Percentiles rank a stretch among this genome's conserved stretches.
These are phyloP conservation scores for Plasmodium gonderi DNA, from an alignment of 169 alveolate species.

Conservation along the genomic window DNA sequence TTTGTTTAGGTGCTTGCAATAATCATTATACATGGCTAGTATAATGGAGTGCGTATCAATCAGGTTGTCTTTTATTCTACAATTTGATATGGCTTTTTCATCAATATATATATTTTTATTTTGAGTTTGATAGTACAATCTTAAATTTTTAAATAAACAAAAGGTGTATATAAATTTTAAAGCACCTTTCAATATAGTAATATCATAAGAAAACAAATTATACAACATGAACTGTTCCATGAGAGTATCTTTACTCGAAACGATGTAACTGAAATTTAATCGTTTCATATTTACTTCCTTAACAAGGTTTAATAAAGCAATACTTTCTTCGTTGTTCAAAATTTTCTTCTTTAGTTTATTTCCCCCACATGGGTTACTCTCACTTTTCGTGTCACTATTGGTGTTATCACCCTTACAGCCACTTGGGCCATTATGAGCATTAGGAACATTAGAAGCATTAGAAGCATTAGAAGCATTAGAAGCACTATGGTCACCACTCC, in stretches of 20 bases:
- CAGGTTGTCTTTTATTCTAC: slow-evolving; percentile 39
- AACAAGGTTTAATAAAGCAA: background rate
- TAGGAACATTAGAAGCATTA: too few relatives aligned
- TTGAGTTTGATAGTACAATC: slow-evolving; percentile 25
- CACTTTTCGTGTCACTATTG: background rate
- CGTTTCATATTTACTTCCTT: slow-evolving; percentile 8
- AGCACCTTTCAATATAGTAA: slow-evolving; percentile 18
- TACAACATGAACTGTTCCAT: slow-evolving; percentile 56
- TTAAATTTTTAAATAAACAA: slow-evolving; percentile 52
- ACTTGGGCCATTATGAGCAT: background rate
- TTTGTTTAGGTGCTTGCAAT: background rate
- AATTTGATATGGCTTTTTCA: slow-evolving; percentile 9
- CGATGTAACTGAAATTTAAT: background rate
- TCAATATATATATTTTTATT: slow-evolving; percentile 20
- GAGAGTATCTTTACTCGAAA: slow-evolving; percentile 29
- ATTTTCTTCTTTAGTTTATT: background rate
- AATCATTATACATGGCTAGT: slow-evolving; percentile 26
- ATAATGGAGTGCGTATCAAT: slow-evolving; percentile 48
- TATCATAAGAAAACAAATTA: slow-evolving; percentile 48
- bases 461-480: background rate
- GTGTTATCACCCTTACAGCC: background rate
- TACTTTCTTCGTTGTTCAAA: slow-evolving; percentile 9
- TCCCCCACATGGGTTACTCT: background rate
- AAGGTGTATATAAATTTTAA: slow-evolving; percentile 30
- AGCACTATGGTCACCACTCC: background rate